Base-by-base conservation (phyloP, 805 yeast genomes). In the Hanseniaspora meyeri region DNA sequence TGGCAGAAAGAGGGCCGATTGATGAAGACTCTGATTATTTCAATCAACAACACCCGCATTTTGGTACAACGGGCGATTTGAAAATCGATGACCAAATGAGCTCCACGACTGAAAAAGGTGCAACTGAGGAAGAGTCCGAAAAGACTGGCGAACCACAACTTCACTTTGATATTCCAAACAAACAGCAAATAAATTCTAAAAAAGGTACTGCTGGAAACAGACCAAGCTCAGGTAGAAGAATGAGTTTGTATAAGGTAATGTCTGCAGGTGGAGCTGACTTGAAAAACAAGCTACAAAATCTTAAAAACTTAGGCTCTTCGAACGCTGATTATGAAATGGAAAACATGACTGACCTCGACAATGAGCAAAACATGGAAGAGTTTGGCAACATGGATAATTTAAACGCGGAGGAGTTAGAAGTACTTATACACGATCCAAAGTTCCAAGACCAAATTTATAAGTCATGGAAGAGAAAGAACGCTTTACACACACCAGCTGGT, bases 341-440 rank as follows among this genome's bases (percentile, higher is more conserved):
- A 1, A 11, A 59, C 49, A 16, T 40, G 43, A 27, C 70, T 70
- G 72, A 63, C 64, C 16, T 60, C 72, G 5, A 68, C 68, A 60
- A 27, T 55, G 57, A 14, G 57, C 63, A 19, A 24, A n/a, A 46
- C 32, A 38, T 34, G 10, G 32, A 32, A 14, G 31, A 49, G 1
- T 10, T 40, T 4, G 37, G 14, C 17, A 42, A 50, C 45, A 37
- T 19, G 19, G 43, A 32, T 14, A 38, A 40, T 19, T 16, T 43
- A 4, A 20, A 31, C 6, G 45, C 50, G 3, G 51, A 36, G 20
- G 47, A 57, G 7, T 11, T 57, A 10, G 59, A 57, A 17, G 27
- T 24, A 19, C 34, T 57, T 9, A 51, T 51, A 9, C 51, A 42
- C n/a, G 56, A 57, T 47, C 59, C 59, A 4, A 27, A 51, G 4